phyloP scores from a whole-genome alignment of 768 basidiomycete genomes.

The Nidula microcarpa region DNA sequence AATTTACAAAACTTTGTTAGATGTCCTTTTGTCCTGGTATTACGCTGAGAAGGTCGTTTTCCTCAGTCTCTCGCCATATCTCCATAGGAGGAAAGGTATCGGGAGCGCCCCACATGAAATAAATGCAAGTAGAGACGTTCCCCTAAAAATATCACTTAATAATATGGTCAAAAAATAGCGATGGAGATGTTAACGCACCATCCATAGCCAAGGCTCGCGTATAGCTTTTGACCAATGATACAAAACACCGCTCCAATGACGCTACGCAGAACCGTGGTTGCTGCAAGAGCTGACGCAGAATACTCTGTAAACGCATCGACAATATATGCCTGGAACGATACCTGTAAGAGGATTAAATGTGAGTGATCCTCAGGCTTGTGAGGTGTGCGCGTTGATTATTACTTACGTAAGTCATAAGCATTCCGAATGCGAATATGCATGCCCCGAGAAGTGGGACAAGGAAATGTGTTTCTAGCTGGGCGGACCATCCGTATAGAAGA shows the following conservation, averaged over 20 bases:
- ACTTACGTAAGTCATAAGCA: background rate
- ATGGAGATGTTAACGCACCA: background rate
- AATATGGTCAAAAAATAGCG: background rate
- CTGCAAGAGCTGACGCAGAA: background rate
- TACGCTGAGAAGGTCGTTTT: background rate
- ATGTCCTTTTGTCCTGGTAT: background rate
- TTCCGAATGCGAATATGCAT: background rate
- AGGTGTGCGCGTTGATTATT: background rate
- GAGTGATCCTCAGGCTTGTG: background rate
- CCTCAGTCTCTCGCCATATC: background rate
- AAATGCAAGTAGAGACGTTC: background rate
- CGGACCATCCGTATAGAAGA: background rate
- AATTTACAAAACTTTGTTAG: too few species aligned
- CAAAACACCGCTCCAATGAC: background rate
- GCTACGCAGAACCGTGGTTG: background rate
- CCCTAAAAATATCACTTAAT: background rate
- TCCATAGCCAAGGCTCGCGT: background rate
- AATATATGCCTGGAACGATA: background rate
- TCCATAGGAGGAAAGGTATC: background rate
- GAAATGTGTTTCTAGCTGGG: background rate
- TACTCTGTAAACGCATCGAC: background rate
- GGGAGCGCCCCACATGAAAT: background rate
- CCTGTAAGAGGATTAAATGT: background rate
- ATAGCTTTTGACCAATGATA: background rate
- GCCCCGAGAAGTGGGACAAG: background rate